A percentile compares a stretch with the other conserved stretches of the same genome.
Evolutionary conservation across 345 rosid genomes (phyloP).

Genomic region (Euphorbia peplus): DNA sequence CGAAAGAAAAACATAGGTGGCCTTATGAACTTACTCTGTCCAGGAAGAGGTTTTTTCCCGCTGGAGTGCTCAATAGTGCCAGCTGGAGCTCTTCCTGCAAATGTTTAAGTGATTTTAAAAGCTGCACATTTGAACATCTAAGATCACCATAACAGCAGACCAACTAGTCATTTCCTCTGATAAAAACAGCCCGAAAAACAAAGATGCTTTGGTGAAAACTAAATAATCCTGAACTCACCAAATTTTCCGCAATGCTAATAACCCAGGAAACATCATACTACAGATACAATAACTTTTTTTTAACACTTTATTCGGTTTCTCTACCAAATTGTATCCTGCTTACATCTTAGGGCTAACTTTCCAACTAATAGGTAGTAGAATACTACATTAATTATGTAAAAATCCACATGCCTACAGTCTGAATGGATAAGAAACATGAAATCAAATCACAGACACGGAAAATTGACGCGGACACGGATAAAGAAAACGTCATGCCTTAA

Average conservation of each 20-base stretch:
- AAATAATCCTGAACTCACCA: background rate
- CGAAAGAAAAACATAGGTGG: background rate
- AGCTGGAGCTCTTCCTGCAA: slow-evolving; percentile 28
- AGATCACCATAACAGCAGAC: background rate
- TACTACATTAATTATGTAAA: background rate
- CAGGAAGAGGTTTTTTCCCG: slow-evolving; percentile 12
- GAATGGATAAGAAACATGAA: background rate
- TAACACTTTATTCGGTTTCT: background rate
- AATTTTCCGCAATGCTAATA: background rate
- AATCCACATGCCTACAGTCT: background rate
- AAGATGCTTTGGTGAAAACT: background rate
- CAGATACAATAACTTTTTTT: background rate
- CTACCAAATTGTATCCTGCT: background rate
- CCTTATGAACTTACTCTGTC: slow-evolving; percentile 19
- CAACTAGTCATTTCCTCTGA: background rate
- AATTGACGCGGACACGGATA: no score
- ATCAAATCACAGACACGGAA: background rate
- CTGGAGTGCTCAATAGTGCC: slow-evolving; percentile 22
- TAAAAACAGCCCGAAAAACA: background rate
- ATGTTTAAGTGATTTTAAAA: background rate
- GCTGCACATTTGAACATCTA: background rate
- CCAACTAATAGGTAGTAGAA: background rate
- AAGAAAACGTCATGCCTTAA: no score
- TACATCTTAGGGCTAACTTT: background rate
- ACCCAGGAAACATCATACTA: background rate